Conservation (phyloP, 2,329 filamentous ascomycete genomes). For the Trichoderma lentiforme region DNA sequence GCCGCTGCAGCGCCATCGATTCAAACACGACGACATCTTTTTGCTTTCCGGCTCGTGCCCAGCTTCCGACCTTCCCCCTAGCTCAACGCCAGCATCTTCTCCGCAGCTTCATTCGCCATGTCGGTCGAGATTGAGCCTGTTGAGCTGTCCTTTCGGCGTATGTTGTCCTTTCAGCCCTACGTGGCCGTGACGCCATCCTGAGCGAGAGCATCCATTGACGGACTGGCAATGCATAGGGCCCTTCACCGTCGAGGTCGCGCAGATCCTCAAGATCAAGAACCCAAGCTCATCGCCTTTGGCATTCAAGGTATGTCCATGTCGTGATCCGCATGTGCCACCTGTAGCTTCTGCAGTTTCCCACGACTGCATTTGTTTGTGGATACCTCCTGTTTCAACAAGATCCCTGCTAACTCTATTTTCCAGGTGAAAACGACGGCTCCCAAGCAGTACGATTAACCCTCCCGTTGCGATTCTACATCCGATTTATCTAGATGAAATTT, state of each 20-base stretch:
- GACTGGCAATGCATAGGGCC: conserved; percentile 49
- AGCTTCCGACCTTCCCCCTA: background rate
- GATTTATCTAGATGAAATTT: background rate
- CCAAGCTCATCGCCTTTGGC: conserved; percentile 60
- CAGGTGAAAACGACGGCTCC: conserved; percentile 99
- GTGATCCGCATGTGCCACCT: background rate
- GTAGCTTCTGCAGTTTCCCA: background rate
- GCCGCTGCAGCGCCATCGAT: conserved; percentile 8
- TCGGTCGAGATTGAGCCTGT: conserved; percentile 89
- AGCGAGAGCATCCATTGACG: conserved; percentile 18
- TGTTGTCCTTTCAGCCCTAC: conserved; percentile 36
- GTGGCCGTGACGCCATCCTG: background rate
- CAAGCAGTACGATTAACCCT: conserved; percentile 75
- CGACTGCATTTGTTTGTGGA: background rate
- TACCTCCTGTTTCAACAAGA: conserved; percentile 10
- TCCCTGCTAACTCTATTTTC: conserved; percentile 20
- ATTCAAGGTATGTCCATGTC: conserved; percentile 63
- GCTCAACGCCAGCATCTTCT: background rate
- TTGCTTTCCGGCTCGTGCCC: background rate
- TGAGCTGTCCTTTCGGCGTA: conserved; percentile 93
- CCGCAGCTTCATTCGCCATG: conserved; percentile 55
- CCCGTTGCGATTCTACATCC: background rate
- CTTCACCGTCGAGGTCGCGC: conserved; percentile 63
- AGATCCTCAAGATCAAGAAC: conserved; percentile 64
- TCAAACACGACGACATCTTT: conserved; percentile 12